These are phyloP conservation scores for Pythium rishiriense DNA, from an alignment of 352 stramenopile species.

Conservation along the genomic window DNA sequence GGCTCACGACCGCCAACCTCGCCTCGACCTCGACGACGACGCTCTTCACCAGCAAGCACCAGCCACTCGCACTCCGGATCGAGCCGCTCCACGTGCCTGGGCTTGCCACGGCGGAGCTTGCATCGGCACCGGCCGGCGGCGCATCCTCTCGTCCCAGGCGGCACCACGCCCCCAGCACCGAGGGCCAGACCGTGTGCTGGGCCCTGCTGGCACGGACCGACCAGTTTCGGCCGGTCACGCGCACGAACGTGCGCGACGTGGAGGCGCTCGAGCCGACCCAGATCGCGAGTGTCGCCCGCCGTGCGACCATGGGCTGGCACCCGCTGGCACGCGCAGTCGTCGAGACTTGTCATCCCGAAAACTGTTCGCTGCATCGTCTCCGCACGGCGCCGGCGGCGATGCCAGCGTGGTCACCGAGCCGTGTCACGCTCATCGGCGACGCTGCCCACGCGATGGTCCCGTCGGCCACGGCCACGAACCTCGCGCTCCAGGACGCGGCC, in stretches of 20 bases:
- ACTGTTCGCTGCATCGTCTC: constrained; percentile 56
- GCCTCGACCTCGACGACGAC: constrained; percentile 32
- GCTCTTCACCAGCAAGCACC: constrained; percentile 35
- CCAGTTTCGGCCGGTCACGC: constrained; percentile 37
- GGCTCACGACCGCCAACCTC: constrained; percentile 44
- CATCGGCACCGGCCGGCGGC: not conserved
- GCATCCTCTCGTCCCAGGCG: not conserved
- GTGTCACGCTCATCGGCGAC: constrained; percentile 58
- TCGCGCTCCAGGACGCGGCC: constrained; percentile 48
- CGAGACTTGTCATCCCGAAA: constrained; percentile 38
- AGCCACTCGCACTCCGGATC: constrained; percentile 55
- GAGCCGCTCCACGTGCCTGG: constrained; percentile 42
- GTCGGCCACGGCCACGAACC: constrained; percentile 53
- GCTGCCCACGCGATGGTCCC: constrained; percentile 61
- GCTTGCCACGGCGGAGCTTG: constrained; percentile 34
- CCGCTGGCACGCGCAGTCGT: constrained; percentile 46
- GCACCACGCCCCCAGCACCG: not conserved
- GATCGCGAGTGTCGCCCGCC: constrained; percentile 43
- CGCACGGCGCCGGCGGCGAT: constrained; percentile 57
- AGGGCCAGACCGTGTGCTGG: constrained; percentile 61
- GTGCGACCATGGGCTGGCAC: constrained; percentile 48
- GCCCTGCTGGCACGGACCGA: constrained; percentile 50
- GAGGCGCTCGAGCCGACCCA: constrained; percentile 42
- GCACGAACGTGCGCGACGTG: constrained; percentile 34
- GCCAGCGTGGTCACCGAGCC: constrained; percentile 40